These are phyloP conservation scores for Myotisia sp. DNA, from an alignment of 2,329 filamentous ascomycete genomes.

Conservation along the genomic window DNA sequence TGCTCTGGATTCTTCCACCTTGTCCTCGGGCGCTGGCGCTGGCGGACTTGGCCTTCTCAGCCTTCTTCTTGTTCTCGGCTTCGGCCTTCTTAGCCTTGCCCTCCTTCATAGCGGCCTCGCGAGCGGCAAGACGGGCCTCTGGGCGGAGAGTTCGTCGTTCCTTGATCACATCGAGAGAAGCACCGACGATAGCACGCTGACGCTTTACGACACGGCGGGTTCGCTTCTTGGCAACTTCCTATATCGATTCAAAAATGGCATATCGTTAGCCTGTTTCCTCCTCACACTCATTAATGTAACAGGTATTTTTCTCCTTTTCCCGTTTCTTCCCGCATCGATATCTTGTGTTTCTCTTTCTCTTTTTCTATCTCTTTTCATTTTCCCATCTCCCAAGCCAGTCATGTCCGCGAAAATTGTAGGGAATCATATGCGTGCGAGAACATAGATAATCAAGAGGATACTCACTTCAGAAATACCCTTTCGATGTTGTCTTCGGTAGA, in stretches of 20 bases:
- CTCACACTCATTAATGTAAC: too few relatives aligned
- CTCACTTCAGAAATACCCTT: constrained; percentile 99
- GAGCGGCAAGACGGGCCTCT: constrained; percentile 86
- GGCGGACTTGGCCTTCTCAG: constrained; percentile 94
- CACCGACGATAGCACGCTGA: constrained; percentile 98
- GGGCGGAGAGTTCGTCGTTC: constrained; percentile 91
- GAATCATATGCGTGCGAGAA: too few relatives aligned
- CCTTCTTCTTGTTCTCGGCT: constrained; percentile 85
- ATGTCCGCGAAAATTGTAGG: too few relatives aligned
- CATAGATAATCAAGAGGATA: too few relatives aligned
- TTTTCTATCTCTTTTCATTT: too few relatives aligned
- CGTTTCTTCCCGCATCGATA: too few relatives aligned
- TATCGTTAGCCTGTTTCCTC: constrained; percentile 7
- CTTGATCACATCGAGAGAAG: constrained; percentile 99
- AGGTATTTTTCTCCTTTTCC: too few relatives aligned
- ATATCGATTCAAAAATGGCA: too few relatives aligned
- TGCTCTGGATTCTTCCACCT: constrained; percentile 70
- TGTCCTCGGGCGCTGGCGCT: constrained; percentile 61
- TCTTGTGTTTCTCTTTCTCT: too few relatives aligned
- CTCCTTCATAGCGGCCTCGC: constrained; percentile 82
- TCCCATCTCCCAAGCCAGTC: not conserved
- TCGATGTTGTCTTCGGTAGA: constrained; percentile 97
- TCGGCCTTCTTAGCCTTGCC: constrained; percentile 97
- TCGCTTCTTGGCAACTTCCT: constrained; percentile 99
- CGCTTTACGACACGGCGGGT: constrained; percentile 95